phyloP scores from a whole-genome alignment of 2,329 filamentous ascomycete species.

The Neonectria magnoliae region DNA sequence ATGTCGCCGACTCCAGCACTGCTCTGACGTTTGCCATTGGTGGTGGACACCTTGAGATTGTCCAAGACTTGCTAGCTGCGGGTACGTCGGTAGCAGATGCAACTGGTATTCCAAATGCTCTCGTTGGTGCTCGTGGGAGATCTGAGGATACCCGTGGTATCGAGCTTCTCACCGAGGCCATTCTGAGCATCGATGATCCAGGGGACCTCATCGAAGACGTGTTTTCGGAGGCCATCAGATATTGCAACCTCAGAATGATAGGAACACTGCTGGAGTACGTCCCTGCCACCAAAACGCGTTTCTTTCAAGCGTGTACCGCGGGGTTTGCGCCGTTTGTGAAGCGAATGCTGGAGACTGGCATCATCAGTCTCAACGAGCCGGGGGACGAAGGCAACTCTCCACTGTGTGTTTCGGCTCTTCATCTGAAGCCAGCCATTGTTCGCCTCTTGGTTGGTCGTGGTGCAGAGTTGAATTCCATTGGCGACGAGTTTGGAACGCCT shows the following conservation, averaged over 20 bases:
- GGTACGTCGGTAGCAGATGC: not conserved
- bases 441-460: not conserved
- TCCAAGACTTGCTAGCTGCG: constrained; percentile 6
- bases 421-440: constrained; percentile 4
- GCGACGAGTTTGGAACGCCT: not conserved
- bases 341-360: too few relatives aligned
- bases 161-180: not conserved
- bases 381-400: too few relatives aligned
- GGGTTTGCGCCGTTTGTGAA: too few relatives aligned
- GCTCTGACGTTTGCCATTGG: not conserved
- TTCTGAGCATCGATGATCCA: not conserved
- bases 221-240: not conserved
- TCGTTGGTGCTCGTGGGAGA: not conserved
- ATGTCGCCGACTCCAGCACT: not conserved
- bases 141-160: not conserved
- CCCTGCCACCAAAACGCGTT: not conserved
- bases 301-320: not conserved
- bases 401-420: too few relatives aligned
- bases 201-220: not conserved
- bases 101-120: not conserved
- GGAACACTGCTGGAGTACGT: not conserved
- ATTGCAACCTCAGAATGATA: not conserved
- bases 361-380: too few relatives aligned
- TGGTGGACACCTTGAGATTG: not conserved
- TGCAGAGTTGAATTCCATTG: not conserved